These are phyloP conservation scores for Pleurotus sapidus DNA, from an alignment of 768 basidiomycete genomes.

Conservation along the genomic window DNA sequence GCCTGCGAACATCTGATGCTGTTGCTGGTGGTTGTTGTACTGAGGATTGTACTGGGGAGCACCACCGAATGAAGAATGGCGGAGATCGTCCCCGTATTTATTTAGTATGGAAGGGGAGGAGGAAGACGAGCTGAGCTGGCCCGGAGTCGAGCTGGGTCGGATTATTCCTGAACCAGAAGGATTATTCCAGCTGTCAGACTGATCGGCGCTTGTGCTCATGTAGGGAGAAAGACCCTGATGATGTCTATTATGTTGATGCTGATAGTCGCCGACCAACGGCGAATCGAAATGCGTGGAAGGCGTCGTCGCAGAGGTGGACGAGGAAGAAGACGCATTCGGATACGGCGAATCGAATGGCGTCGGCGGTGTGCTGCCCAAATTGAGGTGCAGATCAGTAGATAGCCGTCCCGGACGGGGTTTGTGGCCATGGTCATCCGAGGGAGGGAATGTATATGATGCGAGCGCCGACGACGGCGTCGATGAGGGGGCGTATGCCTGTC, in stretches of 20 bases:
- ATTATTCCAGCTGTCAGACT: constrained; percentile 49
- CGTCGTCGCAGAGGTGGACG: constrained; percentile 44
- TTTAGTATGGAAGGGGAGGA: constrained; percentile 39
- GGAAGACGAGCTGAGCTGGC: constrained; percentile 31
- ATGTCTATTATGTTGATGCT: constrained; percentile 40
- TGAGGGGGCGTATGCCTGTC: constrained; percentile 43
- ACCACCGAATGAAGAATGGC: constrained; percentile 66
- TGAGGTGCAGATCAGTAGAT: constrained; percentile 42
- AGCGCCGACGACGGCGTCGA: constrained; percentile 33
- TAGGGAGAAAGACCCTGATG: constrained; percentile 41
- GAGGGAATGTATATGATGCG: constrained; percentile 56
- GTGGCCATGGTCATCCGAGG: constrained; percentile 37
- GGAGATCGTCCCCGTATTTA: constrained; percentile 71
- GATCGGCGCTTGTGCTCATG: constrained; percentile 25
- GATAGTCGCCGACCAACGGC: constrained; percentile 44
- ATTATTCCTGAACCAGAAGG: constrained; percentile 52
- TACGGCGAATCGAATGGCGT: constrained; percentile 52
- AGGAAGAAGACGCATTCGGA: constrained; percentile 48
- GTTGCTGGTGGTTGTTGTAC: constrained; percentile 27
- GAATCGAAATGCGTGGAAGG: constrained; percentile 45
- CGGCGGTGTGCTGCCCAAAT: constrained; percentile 36
- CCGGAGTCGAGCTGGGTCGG: constrained; percentile 67
- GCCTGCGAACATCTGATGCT: constrained; percentile 54
- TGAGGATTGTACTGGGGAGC: constrained; percentile 32
- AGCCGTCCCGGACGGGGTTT: constrained; percentile 46